These are phyloP conservation scores for Leccinum fibrillosum DNA, from an alignment of 768 basidiomycete genomes.

Conservation along the genomic window DNA sequence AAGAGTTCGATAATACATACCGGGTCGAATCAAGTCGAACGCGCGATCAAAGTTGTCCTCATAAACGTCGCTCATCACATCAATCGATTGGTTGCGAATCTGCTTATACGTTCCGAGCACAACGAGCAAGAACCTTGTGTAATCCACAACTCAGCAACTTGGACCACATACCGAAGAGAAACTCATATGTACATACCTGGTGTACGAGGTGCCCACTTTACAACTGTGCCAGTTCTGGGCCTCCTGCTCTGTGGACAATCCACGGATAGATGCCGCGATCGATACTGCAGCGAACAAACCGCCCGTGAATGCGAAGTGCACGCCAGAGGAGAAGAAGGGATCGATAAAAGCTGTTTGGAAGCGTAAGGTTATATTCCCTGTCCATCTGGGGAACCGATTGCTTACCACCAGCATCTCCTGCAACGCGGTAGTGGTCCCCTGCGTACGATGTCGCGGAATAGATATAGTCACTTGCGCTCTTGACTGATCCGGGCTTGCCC, in stretches of 20 bases:
- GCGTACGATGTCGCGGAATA: constrained; percentile 33
- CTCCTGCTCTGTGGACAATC: constrained; percentile 1
- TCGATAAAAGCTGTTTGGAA: constrained; percentile 8
- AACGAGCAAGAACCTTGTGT: constrained; percentile 6
- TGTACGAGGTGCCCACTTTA: constrained; percentile 10
- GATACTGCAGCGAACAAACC: constrained; percentile 10
- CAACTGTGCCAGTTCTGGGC: constrained; percentile 12
- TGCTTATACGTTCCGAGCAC: not conserved
- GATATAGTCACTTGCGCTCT: constrained; percentile 53
- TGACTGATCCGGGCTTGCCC: constrained; percentile 9
- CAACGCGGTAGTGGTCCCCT: constrained; percentile 49
- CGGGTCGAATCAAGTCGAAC: constrained; percentile 8
- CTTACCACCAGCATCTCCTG: constrained; percentile 47
- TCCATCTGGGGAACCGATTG: not conserved
- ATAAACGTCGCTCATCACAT: constrained; percentile 1
- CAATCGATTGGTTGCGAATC: not conserved
- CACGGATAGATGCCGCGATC: constrained; percentile 9
- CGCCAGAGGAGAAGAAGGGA: constrained; percentile 4
- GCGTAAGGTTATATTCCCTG: not conserved
- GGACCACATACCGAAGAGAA: constrained; percentile 19
- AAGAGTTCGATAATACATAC: not conserved
- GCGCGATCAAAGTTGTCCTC: constrained; percentile 13
- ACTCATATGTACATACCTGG: not conserved
- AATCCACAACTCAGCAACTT: not conserved
- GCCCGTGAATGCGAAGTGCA: constrained; percentile 11